phyloP scores from a whole-genome alignment of 352 stramenopile species.

The Phytopythium delawarense region DNA sequence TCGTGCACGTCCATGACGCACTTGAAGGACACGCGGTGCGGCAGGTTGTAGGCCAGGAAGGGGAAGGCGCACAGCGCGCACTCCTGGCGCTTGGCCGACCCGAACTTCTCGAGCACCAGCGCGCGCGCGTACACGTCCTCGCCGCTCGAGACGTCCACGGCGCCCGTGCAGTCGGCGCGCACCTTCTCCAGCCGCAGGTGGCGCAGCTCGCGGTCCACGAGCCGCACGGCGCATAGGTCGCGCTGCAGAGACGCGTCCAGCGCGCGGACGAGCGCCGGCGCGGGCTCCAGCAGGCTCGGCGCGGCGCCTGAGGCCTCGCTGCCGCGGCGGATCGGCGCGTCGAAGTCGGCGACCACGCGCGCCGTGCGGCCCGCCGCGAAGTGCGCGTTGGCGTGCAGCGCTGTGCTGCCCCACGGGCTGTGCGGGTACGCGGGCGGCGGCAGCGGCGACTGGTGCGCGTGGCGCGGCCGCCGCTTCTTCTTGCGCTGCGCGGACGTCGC shows the following conservation, averaged over 20 bases:
- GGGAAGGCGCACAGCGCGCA: slow-evolving; percentile 59
- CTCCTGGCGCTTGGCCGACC: slow-evolving; percentile 52
- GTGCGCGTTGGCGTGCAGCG: slow-evolving; percentile 13
- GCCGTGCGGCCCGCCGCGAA: slow-evolving; percentile 10
- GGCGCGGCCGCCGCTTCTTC: slow-evolving; percentile 23
- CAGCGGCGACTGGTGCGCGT: slow-evolving; percentile 11
- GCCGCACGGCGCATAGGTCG: slow-evolving; percentile 33
- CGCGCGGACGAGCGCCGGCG: slow-evolving; percentile 34
- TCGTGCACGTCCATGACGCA: slow-evolving; percentile 75
- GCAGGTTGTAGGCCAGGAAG: slow-evolving; percentile 55
- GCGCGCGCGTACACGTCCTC: slow-evolving; percentile 46
- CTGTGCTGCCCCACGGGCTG: slow-evolving; percentile 1
- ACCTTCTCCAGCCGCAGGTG: slow-evolving; percentile 42
- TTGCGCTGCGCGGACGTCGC: background rate
- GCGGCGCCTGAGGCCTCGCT: background rate
- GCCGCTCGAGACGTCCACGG: slow-evolving; percentile 8
- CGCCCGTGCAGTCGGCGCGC: slow-evolving; percentile 13
- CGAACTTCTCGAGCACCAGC: slow-evolving; percentile 53
- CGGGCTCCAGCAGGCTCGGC: slow-evolving; percentile 12
- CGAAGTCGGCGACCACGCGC: slow-evolving; percentile 4
- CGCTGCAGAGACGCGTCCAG: slow-evolving; percentile 41
- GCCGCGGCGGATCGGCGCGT: background rate
- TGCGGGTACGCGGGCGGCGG: background rate
- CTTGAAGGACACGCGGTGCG: slow-evolving; percentile 69
- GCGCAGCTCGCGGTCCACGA: slow-evolving; percentile 50